These are phyloP conservation scores for Colletotrichum filicis DNA, from an alignment of 2,329 filamentous ascomycete species.

Conservation along the genomic window DNA sequence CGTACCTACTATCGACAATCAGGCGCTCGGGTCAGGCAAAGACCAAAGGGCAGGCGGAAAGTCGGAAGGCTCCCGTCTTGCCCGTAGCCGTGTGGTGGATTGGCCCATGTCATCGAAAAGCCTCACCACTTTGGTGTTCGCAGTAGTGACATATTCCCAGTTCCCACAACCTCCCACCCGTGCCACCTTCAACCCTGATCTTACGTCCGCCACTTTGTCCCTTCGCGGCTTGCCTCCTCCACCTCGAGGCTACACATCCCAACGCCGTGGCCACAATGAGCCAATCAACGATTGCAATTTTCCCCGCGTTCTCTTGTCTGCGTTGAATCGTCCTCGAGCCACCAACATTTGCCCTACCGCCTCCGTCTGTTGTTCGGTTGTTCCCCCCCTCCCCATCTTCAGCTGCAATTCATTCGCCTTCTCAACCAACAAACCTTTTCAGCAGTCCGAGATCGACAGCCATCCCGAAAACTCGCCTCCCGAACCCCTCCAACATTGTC, in stretches of 20 bases:
- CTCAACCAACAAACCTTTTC: background rate
- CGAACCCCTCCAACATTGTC: background rate
- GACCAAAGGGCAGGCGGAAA: background rate
- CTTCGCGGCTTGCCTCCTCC: background rate
- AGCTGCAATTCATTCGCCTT: background rate
- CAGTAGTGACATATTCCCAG: no score
- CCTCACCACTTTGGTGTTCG: background rate
- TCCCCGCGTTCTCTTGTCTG: background rate
- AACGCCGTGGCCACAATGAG: background rate
- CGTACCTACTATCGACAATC: no score
- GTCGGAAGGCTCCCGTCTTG: background rate
- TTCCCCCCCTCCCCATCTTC: background rate
- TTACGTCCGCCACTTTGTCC: background rate
- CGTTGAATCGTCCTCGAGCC: background rate
- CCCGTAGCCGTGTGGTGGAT: background rate
- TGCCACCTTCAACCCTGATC: background rate
- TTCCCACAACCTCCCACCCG: background rate
- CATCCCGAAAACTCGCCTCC: background rate
- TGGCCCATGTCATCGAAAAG: constrained; percentile 22
- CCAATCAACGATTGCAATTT: background rate
- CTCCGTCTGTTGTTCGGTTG: background rate
- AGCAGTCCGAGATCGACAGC: background rate
- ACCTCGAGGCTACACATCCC: background rate
- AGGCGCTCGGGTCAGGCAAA: background rate
- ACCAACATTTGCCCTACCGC: background rate